phyloP scores from a whole-genome alignment of 202 grass and related monocot species.

The Miscanthus sacchariflorus region DNA sequence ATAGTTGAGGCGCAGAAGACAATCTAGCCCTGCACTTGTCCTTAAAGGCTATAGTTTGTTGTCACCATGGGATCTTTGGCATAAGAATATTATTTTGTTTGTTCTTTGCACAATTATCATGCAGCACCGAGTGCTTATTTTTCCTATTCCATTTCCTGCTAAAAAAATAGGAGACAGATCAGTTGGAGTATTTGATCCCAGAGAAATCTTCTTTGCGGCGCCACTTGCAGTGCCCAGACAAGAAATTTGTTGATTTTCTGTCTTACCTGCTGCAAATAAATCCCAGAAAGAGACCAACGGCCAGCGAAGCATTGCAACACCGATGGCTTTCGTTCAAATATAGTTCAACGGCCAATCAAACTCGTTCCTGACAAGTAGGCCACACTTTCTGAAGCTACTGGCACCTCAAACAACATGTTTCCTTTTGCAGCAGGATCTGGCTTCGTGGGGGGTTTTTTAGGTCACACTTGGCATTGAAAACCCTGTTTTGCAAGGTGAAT shows the following conservation, averaged over 20 bases:
- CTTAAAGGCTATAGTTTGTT: not conserved
- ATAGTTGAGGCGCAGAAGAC: not conserved
- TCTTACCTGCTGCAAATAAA: slow-evolving; percentile 94
- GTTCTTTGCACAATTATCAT: slow-evolving; percentile 4
- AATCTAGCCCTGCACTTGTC: not conserved
- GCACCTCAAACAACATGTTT: slow-evolving; percentile 7
- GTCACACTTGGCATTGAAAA: slow-evolving; percentile 30
- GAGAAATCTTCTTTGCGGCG: slow-evolving; percentile 81
- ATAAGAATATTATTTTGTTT: slow-evolving; percentile 2
- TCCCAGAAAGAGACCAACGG: slow-evolving; percentile 77
- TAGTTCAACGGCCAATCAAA: slow-evolving; percentile 43
- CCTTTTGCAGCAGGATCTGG: slow-evolving; percentile 26
- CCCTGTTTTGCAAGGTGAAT: slow-evolving; percentile 43
- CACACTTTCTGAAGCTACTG: slow-evolving; percentile 35
- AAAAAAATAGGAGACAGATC: slow-evolving; percentile 68
- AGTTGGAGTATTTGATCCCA: slow-evolving; percentile 89
- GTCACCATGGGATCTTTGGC: slow-evolving; percentile 11
- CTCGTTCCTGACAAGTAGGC: slow-evolving; percentile 18
- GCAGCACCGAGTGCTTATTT: not conserved
- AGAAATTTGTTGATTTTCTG: slow-evolving; percentile 89
- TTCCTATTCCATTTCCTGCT: slow-evolving; percentile 29
- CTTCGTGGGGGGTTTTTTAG: not conserved
- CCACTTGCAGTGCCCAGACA: slow-evolving; percentile 72
- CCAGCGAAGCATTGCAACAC: slow-evolving; percentile 85
- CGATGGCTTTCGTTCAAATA: slow-evolving; percentile 79